Conservation (phyloP, 345 rosid species). For the Barbarea vulgaris region DNA sequence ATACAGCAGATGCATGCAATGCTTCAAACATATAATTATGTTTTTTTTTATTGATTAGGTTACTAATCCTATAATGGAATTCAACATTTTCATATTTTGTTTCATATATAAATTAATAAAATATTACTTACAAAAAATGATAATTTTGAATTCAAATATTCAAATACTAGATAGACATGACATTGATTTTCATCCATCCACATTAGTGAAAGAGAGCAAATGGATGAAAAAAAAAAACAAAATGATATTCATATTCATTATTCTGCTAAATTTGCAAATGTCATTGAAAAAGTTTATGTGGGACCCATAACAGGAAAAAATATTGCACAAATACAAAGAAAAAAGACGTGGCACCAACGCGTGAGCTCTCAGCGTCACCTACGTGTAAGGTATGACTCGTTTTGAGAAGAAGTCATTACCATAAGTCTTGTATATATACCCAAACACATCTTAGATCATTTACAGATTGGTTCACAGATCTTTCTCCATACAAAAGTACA, state of each 20-base stretch:
- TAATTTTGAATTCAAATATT: no score
- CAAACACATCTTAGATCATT: background rate
- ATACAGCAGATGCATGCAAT: no score
- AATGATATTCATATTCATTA: no score
- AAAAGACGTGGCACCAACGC: background rate
- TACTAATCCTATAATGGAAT: no score
- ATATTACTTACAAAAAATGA: background rate
- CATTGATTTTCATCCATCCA: background rate
- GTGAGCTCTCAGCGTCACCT: background rate
- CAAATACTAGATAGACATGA: background rate
- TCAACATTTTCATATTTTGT: no score
- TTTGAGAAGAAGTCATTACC: background rate
- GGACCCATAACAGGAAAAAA: background rate
- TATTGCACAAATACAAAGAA: no score
- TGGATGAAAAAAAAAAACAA: background rate
- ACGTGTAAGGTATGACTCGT: background rate
- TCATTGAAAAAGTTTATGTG: background rate
- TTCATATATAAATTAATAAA: no score
- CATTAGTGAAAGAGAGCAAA: background rate
- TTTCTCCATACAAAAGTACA: background rate
- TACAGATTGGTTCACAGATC: background rate
- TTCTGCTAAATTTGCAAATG: no score
- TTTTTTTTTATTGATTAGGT: background rate
- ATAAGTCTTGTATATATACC: background rate
- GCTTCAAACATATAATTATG: background rate